phyloP scores from a whole-genome alignment of 148 eudicot genomes.

The Chenopodium formosanum region DNA sequence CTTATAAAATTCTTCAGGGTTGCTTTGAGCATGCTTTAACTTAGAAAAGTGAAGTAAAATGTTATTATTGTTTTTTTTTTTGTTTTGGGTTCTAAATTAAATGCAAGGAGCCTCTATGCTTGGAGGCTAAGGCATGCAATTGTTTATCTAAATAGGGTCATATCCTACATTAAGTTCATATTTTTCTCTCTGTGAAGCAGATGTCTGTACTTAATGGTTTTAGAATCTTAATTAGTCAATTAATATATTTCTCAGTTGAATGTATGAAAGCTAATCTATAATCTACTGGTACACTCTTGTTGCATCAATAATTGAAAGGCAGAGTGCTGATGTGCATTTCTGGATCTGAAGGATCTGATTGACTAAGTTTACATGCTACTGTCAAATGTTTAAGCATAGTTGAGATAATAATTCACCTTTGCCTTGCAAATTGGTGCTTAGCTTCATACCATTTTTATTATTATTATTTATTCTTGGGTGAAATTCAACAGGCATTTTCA shows the following conservation, averaged over 20 bases:
- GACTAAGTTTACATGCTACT: neutral
- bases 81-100: neutral
- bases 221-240: neutral
- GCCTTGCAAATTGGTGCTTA: slow-evolving; percentile 7
- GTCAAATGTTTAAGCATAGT: slow-evolving; percentile 5
- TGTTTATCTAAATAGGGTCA: neutral
- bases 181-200: neutral
- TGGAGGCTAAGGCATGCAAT: neutral
- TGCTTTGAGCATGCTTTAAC: slow-evolving; percentile 5
- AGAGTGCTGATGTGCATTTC: neutral
- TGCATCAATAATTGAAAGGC: slow-evolving; percentile 5
- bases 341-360: neutral
- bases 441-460: slow-evolving; percentile 25
- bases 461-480: slow-evolving; percentile 7
- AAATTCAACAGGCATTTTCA: too few species aligned
- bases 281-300: neutral
- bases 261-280: neutral
- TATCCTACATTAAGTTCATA: neutral
- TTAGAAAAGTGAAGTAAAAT: neutral
- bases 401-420: slow-evolving; percentile 1
- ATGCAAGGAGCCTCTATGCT: neutral
- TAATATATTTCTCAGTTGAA: neutral
- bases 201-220: neutral
- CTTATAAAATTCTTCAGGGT: neutral
- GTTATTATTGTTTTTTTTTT: neutral